Evolutionary conservation across 352 stramenopile species (phyloP).

Genomic region (Phytopythium montanum): DNA sequence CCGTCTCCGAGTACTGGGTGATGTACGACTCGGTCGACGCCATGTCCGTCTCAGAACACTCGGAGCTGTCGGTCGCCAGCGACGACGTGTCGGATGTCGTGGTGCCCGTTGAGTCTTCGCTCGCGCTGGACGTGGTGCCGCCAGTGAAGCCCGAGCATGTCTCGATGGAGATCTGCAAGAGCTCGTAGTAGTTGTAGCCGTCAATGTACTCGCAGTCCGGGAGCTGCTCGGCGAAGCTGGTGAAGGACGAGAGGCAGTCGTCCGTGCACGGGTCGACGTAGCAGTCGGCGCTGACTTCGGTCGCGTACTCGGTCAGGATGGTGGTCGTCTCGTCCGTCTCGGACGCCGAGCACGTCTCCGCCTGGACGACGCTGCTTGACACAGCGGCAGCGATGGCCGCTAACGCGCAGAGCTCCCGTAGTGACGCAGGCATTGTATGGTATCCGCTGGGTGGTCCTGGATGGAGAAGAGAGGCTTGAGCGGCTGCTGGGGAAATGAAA

Average conservation of each 20-base stretch:
- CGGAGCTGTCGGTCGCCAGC: background rate
- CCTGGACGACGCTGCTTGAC: background rate
- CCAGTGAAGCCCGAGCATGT: background rate
- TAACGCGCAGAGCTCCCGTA: background rate
- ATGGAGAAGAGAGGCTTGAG: background rate
- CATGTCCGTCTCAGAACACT: background rate
- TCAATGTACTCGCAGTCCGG: background rate
- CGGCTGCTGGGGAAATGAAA: background rate
- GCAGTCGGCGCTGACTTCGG: background rate
- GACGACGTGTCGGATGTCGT: background rate
- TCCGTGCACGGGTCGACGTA: background rate
- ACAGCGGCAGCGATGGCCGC: background rate
- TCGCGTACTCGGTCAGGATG: background rate
- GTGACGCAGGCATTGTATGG: background rate
- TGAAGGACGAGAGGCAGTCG: background rate
- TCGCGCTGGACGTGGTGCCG: background rate
- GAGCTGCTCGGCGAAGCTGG: background rate
- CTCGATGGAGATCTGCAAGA: background rate
- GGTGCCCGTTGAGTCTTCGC: background rate
- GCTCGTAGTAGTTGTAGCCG: slow-evolving; percentile 4
- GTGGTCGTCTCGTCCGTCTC: background rate
- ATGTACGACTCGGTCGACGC: background rate
- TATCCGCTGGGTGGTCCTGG: background rate
- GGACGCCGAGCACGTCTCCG: background rate
- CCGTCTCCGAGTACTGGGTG: background rate